Conservation (phyloP, 257 asterid genomes). For the Perilla frutescens region DNA sequence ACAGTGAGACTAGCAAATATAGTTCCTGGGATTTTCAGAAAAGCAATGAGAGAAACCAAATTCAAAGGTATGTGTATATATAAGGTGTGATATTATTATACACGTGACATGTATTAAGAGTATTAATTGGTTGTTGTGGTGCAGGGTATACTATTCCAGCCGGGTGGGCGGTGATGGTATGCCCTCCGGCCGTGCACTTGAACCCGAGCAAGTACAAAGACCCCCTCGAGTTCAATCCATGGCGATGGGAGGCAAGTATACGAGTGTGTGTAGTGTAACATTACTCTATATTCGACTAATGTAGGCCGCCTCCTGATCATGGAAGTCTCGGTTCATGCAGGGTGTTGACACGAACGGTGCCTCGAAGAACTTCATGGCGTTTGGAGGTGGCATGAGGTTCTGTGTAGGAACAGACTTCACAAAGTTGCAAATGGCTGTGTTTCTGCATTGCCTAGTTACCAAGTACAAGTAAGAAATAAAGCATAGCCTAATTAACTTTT, state of each 20-base stretch:
- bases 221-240: slow-evolving; percentile 88
- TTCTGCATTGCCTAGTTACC: slow-evolving; percentile 79
- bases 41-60: slow-evolving; percentile 67
- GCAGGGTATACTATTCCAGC: slow-evolving; percentile 91
- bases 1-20: slow-evolving; percentile 92
- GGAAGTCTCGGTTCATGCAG: slow-evolving; percentile 42
- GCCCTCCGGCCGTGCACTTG: slow-evolving; percentile 96
- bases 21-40: slow-evolving; percentile 91
- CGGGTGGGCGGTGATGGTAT: slow-evolving; percentile 93
- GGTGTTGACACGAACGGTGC: slow-evolving; percentile 70
- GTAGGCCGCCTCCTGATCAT: slow-evolving; percentile 4
- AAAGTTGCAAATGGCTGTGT: slow-evolving; percentile 89
- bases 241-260: slow-evolving; percentile 90
- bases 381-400: slow-evolving; percentile 96
- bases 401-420: slow-evolving; percentile 97
- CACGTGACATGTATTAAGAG: not conserved
- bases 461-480: slow-evolving; percentile 74
- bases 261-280: not conserved
- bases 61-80: slow-evolving; percentile 58
- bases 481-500: not conserved
- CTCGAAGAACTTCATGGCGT: slow-evolving; percentile 92
- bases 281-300: not conserved
- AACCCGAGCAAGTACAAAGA: slow-evolving; percentile 68
- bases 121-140: slow-evolving; percentile 25
- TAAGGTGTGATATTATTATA: not conserved